Evolutionary conservation across 306 rosid species (phyloP), one percentile per base, ranked within the genome.

Genomic region (Amphicarpaea edgeworthii): DNA sequence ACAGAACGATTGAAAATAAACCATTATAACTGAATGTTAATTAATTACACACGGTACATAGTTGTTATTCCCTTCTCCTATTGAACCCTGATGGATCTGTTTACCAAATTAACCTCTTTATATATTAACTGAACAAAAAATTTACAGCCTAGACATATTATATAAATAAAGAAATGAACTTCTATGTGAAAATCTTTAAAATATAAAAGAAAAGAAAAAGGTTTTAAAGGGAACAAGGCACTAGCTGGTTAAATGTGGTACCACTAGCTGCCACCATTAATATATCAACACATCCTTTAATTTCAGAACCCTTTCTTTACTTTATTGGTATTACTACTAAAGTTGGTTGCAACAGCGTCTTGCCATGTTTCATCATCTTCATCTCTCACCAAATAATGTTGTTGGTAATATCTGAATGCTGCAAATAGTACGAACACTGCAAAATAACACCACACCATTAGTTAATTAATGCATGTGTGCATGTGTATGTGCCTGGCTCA

Each of bases 351-450:
- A 79, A 47, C 53, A 51, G 78, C 73, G 42, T 64, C 84, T 38
- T 72, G 61, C 89, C 85, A 86, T 28, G 85, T 81, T 73, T 78
- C 90, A 45, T 83, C 88, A 47, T 42, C 55, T 21, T 82, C 93
- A 32, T 88, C 90, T 12, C 71, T 77, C 42, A 49, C 85, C 41
- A 86, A 3, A 26, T 86, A 86, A 73, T 84, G 83, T 46, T 93
- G 97, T 74, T 90, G 97, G 77, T 91, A 90, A 85, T 87, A 90
- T 76, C 88, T 85, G 77, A 91, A 86, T 42, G 93, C 97, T 80
- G 83, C 96, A 60, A 79, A 84, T 81, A 91, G 76, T 72, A 93
- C 67, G 65, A 93, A 93, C 54, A 84, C 98, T 93, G 90, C 89
- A 89, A 30, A 73, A 63, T 47, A 45, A 0, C 16, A 24, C 17